Percentiles rank a stretch among this genome's conserved stretches.
Conservation (phyloP, 2,329 filamentous ascomycete species). For the Tolypocladium amazonense region DNA sequence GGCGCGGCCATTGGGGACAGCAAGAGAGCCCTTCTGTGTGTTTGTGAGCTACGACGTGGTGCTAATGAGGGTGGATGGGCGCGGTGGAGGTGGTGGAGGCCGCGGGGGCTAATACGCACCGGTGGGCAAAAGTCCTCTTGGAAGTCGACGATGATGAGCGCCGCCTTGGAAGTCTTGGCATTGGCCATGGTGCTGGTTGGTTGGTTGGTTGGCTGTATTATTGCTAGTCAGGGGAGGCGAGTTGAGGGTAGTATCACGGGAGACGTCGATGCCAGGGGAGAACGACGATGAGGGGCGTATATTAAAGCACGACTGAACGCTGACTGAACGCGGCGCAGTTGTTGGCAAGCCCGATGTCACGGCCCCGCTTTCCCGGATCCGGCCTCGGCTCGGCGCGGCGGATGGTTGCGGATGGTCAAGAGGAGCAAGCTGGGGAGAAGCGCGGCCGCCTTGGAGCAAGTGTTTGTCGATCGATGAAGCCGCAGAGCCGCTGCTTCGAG, state of each 20-base stretch:
- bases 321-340: neutral
- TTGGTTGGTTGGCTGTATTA: no score
- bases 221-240: no score
- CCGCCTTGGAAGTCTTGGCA: constrained; percentile 30
- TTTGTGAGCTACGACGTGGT: neutral
- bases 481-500: no score
- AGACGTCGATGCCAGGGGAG: neutral
- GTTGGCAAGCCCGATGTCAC: neutral
- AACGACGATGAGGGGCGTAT: neutral
- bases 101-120: constrained; percentile 28
- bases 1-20: constrained; percentile 62
- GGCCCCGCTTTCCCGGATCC: neutral
- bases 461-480: neutral
- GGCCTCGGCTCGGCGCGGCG: neutral
- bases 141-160: constrained; percentile 68
- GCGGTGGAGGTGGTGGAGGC: neutral
- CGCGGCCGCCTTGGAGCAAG: neutral
- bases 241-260: neutral
- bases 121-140: constrained; percentile 95
- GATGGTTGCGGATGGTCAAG: neutral
- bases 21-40: constrained; percentile 66
- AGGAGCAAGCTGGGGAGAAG: neutral
- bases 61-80: neutral
- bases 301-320: no score
- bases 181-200: neutral